phyloP scores from a whole-genome alignment of 495 filamentous ascomycete species.

The Tuber microsphaerosporum region DNA sequence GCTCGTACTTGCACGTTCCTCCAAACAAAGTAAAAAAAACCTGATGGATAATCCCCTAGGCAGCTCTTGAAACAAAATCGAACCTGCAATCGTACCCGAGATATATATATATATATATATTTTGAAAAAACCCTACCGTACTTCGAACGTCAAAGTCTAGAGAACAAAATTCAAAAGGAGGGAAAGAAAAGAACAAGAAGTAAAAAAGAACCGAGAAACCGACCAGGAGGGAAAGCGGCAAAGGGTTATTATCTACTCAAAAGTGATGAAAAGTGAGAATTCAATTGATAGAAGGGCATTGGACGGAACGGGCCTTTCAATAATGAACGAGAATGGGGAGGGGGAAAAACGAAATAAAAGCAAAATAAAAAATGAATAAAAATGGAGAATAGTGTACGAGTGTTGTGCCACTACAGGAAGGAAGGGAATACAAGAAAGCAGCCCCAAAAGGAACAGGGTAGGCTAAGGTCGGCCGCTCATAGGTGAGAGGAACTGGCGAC shows the following conservation, averaged over 20 bases:
- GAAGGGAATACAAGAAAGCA: slow-evolving; percentile 2
- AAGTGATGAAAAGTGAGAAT: slow-evolving; percentile 7
- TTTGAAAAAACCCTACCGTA: neutral
- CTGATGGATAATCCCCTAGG: neutral
- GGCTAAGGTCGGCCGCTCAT: slow-evolving; percentile 5
- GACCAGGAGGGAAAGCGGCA: slow-evolving; percentile 19
- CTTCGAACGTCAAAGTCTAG: neutral
- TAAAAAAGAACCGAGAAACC: slow-evolving; percentile 19
- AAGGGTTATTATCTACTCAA: slow-evolving; percentile 32
- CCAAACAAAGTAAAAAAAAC: neutral
- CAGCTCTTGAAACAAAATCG: neutral
- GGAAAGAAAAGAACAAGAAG: slow-evolving; percentile 28
- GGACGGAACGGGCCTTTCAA: neutral
- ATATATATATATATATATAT: slow-evolving; percentile 5
- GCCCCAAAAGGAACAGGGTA: neutral
- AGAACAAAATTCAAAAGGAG: slow-evolving; percentile 20
- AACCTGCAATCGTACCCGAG: neutral
- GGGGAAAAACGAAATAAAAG: slow-evolving; percentile 12
- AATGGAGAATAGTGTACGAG: neutral
- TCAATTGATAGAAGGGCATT: slow-evolving; percentile 3
- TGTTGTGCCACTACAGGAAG: neutral
- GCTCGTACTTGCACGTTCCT: neutral
- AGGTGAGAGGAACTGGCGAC: neutral
- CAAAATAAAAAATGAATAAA: slow-evolving; percentile 15
- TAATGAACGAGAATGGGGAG: neutral